Evolutionary conservation across 2,329 filamentous ascomycete genomes (phyloP).

Genomic region (Zymoseptoria crescenta): DNA sequence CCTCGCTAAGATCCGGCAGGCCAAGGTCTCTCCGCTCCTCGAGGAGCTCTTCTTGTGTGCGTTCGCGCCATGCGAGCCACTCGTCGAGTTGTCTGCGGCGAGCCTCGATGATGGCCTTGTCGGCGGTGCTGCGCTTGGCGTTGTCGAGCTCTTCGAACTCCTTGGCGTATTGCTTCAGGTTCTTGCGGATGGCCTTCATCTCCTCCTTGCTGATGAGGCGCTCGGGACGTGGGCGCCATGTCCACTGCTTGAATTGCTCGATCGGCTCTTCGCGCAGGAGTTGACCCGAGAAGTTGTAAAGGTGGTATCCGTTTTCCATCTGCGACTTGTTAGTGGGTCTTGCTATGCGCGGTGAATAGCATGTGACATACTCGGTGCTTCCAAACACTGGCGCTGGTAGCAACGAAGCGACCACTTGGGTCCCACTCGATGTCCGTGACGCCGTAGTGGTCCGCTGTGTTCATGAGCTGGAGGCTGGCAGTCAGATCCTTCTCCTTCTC

Average conservation of each 20-base stretch:
- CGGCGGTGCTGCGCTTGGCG: constrained; percentile 86
- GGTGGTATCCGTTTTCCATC: constrained; percentile 99
- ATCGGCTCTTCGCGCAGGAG: constrained; percentile 82
- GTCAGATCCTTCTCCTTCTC: constrained; percentile 66
- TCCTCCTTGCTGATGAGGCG: constrained; percentile 94
- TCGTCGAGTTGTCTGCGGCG: constrained; percentile 75
- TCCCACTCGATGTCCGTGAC: constrained; percentile 98
- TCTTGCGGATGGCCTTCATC: constrained; percentile 96
- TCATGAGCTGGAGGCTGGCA: constrained; percentile 92
- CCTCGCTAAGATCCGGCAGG: constrained; percentile 57
- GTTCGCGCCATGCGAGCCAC: constrained; percentile 78
- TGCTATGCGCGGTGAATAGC: background rate
- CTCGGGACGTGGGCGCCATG: constrained; percentile 85
- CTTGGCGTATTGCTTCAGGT: constrained; percentile 91
- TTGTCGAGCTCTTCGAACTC: constrained; percentile 92
- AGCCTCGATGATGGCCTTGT: constrained; percentile 85
- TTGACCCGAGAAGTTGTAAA: constrained; percentile 93
- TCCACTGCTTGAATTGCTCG: constrained; percentile 96
- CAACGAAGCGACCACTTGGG: constrained; percentile 87
- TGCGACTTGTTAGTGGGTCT: constrained; percentile 33
- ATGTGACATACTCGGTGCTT: constrained; percentile 73
- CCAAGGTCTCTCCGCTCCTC: constrained; percentile 64
- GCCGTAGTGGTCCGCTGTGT: constrained; percentile 89
- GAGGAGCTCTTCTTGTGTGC: constrained; percentile 61
- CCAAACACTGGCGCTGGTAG: constrained; percentile 88